phyloP scores from a whole-genome alignment of 2,329 filamentous ascomycete genomes.

The Alternaria rosae region DNA sequence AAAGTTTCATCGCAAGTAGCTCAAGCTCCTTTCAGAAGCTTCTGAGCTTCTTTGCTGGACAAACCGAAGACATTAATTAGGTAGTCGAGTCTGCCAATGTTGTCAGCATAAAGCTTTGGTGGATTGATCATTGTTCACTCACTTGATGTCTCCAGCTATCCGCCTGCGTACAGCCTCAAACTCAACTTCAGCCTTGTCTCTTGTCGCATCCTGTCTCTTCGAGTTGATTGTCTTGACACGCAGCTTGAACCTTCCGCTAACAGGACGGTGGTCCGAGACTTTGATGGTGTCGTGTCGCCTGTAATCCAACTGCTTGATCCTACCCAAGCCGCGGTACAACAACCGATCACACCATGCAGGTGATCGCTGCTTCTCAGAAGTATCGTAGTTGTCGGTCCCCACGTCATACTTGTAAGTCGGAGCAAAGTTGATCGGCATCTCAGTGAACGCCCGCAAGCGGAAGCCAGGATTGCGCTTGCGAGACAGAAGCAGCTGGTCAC shows the following conservation, averaged over 20 bases:
- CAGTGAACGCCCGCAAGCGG: constrained; percentile 86
- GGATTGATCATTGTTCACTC: constrained; percentile 51
- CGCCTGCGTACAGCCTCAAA: constrained; percentile 76
- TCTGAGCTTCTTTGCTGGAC: constrained; percentile 60
- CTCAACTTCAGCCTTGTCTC: constrained; percentile 76
- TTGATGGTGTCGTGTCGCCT: constrained; percentile 80
- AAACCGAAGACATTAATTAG: constrained; percentile 69
- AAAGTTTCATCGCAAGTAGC: background rate
- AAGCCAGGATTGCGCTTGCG: constrained; percentile 90
- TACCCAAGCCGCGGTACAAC: constrained; percentile 81
- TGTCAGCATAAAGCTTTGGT: background rate
- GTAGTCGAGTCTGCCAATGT: constrained; percentile 64
- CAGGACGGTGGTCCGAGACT: constrained; percentile 91
- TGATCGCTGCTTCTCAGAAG: constrained; percentile 90
- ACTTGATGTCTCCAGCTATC: constrained; percentile 79
- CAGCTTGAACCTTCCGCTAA: constrained; percentile 83
- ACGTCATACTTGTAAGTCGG: constrained; percentile 99
- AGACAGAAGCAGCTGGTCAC: constrained; percentile 90
- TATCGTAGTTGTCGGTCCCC: constrained; percentile 91
- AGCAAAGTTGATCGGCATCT: constrained; percentile 87
- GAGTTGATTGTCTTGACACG: constrained; percentile 82
- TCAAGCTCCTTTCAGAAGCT: constrained; percentile 46
- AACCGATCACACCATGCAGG: constrained; percentile 97
- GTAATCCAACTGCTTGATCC: constrained; percentile 89
- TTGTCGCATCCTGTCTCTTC: constrained; percentile 68